Evolutionary conservation across 2,329 filamentous ascomycete species (phyloP).

Genomic region (Pseudogymnoascus sp.): DNA sequence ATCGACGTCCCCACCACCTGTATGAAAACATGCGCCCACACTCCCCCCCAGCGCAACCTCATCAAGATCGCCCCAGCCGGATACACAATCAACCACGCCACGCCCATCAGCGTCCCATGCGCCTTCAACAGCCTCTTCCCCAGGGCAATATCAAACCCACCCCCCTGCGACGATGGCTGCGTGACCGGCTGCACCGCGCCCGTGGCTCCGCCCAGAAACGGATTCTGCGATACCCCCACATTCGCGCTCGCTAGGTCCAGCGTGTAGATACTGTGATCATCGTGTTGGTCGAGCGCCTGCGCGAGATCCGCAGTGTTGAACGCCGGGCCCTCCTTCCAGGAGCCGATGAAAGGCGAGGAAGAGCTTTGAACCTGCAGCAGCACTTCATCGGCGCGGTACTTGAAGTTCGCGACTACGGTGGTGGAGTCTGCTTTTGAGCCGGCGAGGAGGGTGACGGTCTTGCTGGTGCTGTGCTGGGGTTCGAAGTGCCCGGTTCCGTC

Average conservation of each 20-base stretch:
- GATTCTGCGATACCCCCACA: neutral
- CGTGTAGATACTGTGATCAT: neutral
- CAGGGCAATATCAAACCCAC: neutral
- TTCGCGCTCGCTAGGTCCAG: neutral
- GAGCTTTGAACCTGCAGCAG: neutral
- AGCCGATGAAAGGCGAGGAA: neutral
- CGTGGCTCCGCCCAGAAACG: neutral
- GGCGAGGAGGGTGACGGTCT: neutral
- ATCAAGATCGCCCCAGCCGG: slow-evolving; percentile 55
- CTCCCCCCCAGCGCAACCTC: slow-evolving; percentile 32
- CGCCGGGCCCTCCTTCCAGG: neutral
- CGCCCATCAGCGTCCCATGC: slow-evolving; percentile 55
- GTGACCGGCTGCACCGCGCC: neutral
- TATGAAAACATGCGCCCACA: slow-evolving; percentile 44
- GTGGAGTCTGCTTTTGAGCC: neutral
- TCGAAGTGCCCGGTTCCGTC: slow-evolving; percentile 34
- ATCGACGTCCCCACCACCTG: slow-evolving; percentile 47
- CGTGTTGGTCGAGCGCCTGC: neutral
- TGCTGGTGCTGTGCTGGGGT: neutral
- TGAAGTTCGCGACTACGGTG: neutral
- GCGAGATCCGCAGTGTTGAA: neutral
- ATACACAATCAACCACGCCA: slow-evolving; percentile 52
- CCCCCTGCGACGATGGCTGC: neutral
- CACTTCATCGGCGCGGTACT: neutral
- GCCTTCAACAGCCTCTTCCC: slow-evolving; percentile 23